phyloP scores from a whole-genome alignment of 2,329 filamentous ascomycete genomes.

The Fusarium sp. region DNA sequence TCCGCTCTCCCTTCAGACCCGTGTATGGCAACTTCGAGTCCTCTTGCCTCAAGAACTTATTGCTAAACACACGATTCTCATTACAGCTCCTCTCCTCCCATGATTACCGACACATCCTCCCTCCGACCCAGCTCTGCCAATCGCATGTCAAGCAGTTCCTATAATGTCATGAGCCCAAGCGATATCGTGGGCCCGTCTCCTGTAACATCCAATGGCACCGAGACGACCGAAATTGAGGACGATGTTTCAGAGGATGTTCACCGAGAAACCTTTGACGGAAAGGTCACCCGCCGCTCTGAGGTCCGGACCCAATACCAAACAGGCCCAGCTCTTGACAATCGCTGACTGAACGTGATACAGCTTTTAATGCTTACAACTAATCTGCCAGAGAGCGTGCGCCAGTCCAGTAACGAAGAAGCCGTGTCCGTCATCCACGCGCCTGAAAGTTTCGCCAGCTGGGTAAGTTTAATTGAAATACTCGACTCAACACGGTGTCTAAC shows the following conservation, averaged over 20 bases:
- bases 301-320: slow-evolving; percentile 38
- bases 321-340: not conserved
- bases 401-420: slow-evolving; percentile 80
- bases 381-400: slow-evolving; percentile 70
- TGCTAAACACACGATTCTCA: slow-evolving; percentile 21
- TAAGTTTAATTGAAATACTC: slow-evolving; percentile 58
- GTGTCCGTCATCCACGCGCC: slow-evolving; percentile 94
- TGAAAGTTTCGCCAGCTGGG: slow-evolving; percentile 85
- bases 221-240: slow-evolving; percentile 88
- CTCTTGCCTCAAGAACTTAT: not conserved
- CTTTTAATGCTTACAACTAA: slow-evolving; percentile 70
- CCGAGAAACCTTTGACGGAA: slow-evolving; percentile 36
- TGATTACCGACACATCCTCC: slow-evolving; percentile 61
- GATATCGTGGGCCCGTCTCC: slow-evolving; percentile 86
- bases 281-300: slow-evolving; percentile 49
- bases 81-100: slow-evolving; percentile 56
- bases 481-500: slow-evolving; percentile 37
- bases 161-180: slow-evolving; percentile 74
- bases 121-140: slow-evolving; percentile 68
- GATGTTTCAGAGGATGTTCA: slow-evolving; percentile 76
- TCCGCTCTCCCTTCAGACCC: slow-evolving; percentile 65
- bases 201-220: slow-evolving; percentile 88
- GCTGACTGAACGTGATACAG: slow-evolving; percentile 52
- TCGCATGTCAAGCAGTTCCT: slow-evolving; percentile 63
- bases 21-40: slow-evolving; percentile 60